These are phyloP conservation scores for Fusarium clavum DNA, from an alignment of 2,329 filamentous ascomycete species.

Conservation along the genomic window DNA sequence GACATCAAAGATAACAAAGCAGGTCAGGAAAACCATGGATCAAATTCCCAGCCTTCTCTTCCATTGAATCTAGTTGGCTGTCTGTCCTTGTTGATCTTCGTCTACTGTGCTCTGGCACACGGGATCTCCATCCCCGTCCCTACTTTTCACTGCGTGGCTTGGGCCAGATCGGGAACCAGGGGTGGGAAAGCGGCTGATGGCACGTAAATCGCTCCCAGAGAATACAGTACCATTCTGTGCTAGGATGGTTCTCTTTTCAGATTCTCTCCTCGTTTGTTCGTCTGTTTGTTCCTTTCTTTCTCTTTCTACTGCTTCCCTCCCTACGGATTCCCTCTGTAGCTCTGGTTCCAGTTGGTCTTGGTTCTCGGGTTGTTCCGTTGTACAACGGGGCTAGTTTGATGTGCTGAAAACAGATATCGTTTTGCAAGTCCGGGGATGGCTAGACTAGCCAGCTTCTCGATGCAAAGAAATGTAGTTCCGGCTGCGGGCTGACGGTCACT, in stretches of 20 bases:
- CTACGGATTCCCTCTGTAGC: constrained; percentile 16
- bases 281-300: not conserved
- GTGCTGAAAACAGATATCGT: constrained; percentile 8
- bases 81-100: constrained; percentile 33
- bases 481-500: constrained; percentile 30
- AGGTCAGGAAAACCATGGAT: constrained; percentile 6
- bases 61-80: constrained; percentile 4
- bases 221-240: constrained; percentile 22
- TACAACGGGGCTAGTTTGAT: constrained; percentile 7
- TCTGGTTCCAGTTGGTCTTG: constrained; percentile 18
- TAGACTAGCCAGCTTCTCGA: constrained; percentile 33
- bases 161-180: constrained; percentile 46
- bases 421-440: constrained; percentile 25
- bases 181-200: constrained; percentile 35
- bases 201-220: constrained; percentile 41
- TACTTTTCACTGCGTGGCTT: constrained; percentile 43
- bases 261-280: not conserved
- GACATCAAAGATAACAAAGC: not conserved
- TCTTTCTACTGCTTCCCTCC: not conserved
- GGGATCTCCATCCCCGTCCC: constrained; percentile 45
- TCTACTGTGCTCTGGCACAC: constrained; percentile 40
- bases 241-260: constrained; percentile 8
- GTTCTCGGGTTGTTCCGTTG: constrained; percentile 23
- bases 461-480: constrained; percentile 11
- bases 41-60: constrained; percentile 5